Base-by-base conservation (phyloP, 2,329 filamentous ascomycete species). In the Ceratocystiopsis sp. region DNA sequence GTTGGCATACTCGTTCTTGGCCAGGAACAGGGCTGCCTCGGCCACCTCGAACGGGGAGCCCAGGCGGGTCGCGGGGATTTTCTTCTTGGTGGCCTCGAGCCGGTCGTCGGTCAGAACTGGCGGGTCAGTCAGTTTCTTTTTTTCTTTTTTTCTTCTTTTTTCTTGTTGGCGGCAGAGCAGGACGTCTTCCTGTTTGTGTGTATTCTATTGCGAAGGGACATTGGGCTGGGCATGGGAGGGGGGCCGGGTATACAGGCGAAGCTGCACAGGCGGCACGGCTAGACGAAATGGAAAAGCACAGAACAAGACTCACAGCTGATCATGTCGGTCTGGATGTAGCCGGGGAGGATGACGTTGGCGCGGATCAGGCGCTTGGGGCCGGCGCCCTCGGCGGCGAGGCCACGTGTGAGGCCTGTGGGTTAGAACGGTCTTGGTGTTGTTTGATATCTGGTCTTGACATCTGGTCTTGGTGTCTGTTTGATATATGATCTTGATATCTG, bases 241-340 rank as follows among this genome's bases (percentile, higher is more conserved):
- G 7, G 10, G 25, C 25, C 7, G 25, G 25, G 25, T 29, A 29
- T 29, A 29, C 25, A 29, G 25, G 25, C 25, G 25, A 29, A 21
- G 4, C 19, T 21, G 19, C 7, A 21, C 19, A 21, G 19, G 4
- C 19, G 10, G 25, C 25, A 29, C 25, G 25, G 10, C 25, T 29
- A 29, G 25, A 29, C 25, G 25, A 10, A 29, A 29, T 6, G 10
- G 25, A 29, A 29, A 29, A 11, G 25, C 25, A 29, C 25, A 29
- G 7, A 21, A 15, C 19, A 36, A 36, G n/a, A 59, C 63, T 61
- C 61, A 87, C 83, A 66, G 56, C 71, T 61, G 51, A 80, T 84
- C 84, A 93, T 93, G 40, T 75, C 71, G 38, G 84, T 89, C 45
- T 81, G 67, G 51, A 93, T 78, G 64, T 89, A 93, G 8, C 85